Evolutionary conservation across 2,329 filamentous ascomycete genomes (phyloP).

Genomic region (Pseudocercospora crystallina): DNA sequence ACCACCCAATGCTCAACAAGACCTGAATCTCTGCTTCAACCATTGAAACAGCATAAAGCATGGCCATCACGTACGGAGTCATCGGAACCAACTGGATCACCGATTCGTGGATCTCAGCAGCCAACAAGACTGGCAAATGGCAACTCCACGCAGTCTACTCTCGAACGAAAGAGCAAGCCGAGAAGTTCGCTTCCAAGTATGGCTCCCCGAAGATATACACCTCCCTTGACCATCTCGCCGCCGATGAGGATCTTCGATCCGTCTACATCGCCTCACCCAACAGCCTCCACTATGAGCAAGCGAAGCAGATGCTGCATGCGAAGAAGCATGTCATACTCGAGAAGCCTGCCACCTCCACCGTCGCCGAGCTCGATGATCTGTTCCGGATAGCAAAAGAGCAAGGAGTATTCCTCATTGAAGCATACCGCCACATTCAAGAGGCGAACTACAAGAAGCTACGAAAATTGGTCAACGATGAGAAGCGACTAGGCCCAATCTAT

Average conservation of each 20-base stretch:
- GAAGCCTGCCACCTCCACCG: conserved; percentile 49
- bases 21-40: too few relatives aligned
- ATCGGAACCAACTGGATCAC: conserved; percentile 54
- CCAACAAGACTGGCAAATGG: conserved; percentile 46
- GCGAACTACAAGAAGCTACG: conserved; percentile 49
- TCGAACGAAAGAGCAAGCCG: conserved; percentile 43
- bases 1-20: background rate
- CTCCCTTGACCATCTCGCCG: conserved; percentile 40
- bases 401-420: conserved; percentile 48
- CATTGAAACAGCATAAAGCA: background rate
- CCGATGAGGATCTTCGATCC: conserved; percentile 40
- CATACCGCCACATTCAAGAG: conserved; percentile 52
- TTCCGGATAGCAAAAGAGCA: conserved; percentile 44
- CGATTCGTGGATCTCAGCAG: conserved; percentile 46
- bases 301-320: conserved; percentile 43
- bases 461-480: conserved; percentile 34
- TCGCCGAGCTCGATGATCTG: conserved; percentile 44
- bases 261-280: conserved; percentile 54
- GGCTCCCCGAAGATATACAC: conserved; percentile 39
- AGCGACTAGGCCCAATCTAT: conserved; percentile 43
- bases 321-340: conserved; percentile 53
- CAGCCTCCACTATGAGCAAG: conserved; percentile 48
- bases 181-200: conserved; percentile 46
- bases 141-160: conserved; percentile 49
- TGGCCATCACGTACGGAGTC: conserved; percentile 44